Evolutionary conservation across 371 early-diverging fungal genomes (phyloP).

Genomic region (Blakeslea trispora): DNA sequence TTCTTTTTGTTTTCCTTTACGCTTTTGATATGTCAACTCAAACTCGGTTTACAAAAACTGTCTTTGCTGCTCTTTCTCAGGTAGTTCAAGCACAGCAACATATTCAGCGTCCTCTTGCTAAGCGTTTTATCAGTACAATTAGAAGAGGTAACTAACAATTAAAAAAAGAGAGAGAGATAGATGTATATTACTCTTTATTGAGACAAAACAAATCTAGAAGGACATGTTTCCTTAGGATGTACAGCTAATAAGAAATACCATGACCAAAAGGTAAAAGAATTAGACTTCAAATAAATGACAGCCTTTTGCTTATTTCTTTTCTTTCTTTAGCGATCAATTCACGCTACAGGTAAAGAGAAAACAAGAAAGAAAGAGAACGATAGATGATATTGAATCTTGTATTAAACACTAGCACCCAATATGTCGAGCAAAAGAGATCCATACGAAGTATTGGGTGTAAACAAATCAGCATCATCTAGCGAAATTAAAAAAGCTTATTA

Average conservation of each 20-base stretch:
- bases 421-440: constrained; percentile 60
- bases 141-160: background rate
- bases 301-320: no score
- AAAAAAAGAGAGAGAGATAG: no score
- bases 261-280: background rate
- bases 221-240: background rate
- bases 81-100: no score
- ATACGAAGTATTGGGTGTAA: constrained; percentile 82
- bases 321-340: background rate
- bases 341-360: background rate
- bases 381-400: no score
- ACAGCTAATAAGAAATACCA: background rate
- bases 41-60: no score
- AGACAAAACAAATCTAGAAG: no score
- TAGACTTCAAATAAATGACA: background rate
- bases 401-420: background rate
- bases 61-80: no score
- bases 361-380: no score
- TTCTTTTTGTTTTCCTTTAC: no score
- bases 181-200: no score
- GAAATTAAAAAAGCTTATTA: constrained; percentile 97
- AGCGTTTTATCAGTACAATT: background rate
- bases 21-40: no score
- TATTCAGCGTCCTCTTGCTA: background rate
- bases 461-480: constrained; percentile 66